Base-by-base conservation (phyloP, 176 grass and related monocot species). In the Urochloa ruziziensis region DNA sequence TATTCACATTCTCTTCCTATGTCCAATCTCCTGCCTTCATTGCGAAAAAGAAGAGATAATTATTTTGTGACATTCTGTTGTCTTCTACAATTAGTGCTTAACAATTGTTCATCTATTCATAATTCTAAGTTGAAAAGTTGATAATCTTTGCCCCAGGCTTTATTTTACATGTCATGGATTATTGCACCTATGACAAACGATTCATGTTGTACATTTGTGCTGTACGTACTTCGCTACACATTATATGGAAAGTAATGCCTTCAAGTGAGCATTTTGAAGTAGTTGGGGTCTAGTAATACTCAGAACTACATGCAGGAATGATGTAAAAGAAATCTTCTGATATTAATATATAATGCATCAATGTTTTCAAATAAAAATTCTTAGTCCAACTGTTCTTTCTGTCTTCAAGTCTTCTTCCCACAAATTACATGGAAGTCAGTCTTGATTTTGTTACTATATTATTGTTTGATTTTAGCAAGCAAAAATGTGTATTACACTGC, bases 381-480 rank as follows among this genome's bases (percentile, higher is more conserved):
- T 18, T 12, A 46, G 37, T 30, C 7, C 21, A 65, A 36, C 59
- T 34, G 32, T 1, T 29, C 29, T 52, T 79, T 62, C 18, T 32
- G 24, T 70, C 13, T 47, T 34, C 39, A 61, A 4, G 33, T 61
- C 67, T 37, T 74, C 43, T 46, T 23, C 42, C 19, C 24, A 57
- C 12, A 72, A 65, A 44, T 5, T 33, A 21, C 21, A 21, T 74
- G 61, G 21, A 42, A 10, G 9, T 56, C 39, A 43, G 19, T 65
- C 36, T 66, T 80, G 60, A 30, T 73, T 85, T 74, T 74, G 39
- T 33, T 43, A 61, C 27, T 47, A 19, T 60, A 33, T 12, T 13
- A 67, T 8, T 60, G 37, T 78, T 25, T 66, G 39, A 47, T 35
- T 78, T 70, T 82, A 42, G 53, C 37, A 62, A 81, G 39, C 43